These are phyloP conservation scores for Leccinum fibrillosum DNA, from an alignment of 768 basidiomycete genomes.

Conservation along the genomic window DNA sequence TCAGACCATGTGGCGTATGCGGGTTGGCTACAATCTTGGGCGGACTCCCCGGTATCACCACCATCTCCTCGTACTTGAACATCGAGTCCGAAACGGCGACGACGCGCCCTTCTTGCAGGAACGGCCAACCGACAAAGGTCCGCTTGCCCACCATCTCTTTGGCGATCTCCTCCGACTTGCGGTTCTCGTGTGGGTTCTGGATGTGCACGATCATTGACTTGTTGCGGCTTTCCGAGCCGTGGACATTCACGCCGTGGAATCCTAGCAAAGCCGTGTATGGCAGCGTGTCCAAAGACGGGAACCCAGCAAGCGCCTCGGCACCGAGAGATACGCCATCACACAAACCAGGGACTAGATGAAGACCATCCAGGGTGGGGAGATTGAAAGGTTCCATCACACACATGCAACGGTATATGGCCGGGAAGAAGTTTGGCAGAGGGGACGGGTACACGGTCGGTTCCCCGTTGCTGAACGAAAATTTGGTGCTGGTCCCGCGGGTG, in stretches of 20 bases:
- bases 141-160: conserved; percentile 70
- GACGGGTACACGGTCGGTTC: conserved; percentile 79
- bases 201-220: conserved; percentile 92
- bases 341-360: conserved; percentile 83
- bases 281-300: conserved; percentile 91
- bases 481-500: conserved; percentile 72
- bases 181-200: conserved; percentile 65
- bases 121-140: conserved; percentile 88
- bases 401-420: conserved; percentile 74
- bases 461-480: conserved; percentile 65
- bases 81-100: conserved; percentile 81
- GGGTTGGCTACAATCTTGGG: conserved; percentile 66
- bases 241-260: conserved; percentile 89
- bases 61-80: conserved; percentile 80
- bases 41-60: conserved; percentile 46
- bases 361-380: conserved; percentile 80
- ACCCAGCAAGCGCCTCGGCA: conserved; percentile 84
- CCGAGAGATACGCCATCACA: conserved; percentile 88
- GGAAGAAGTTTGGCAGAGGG: conserved; percentile 93
- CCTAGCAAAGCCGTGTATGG: conserved; percentile 74
- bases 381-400: conserved; percentile 83
- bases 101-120: conserved; percentile 88
- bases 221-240: conserved; percentile 85
- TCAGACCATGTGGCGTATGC: conserved; percentile 65
- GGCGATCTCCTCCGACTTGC: conserved; percentile 72